phyloP scores from a whole-genome alignment of 2,329 filamentous ascomycete species.

The Penicillium sp. region DNA sequence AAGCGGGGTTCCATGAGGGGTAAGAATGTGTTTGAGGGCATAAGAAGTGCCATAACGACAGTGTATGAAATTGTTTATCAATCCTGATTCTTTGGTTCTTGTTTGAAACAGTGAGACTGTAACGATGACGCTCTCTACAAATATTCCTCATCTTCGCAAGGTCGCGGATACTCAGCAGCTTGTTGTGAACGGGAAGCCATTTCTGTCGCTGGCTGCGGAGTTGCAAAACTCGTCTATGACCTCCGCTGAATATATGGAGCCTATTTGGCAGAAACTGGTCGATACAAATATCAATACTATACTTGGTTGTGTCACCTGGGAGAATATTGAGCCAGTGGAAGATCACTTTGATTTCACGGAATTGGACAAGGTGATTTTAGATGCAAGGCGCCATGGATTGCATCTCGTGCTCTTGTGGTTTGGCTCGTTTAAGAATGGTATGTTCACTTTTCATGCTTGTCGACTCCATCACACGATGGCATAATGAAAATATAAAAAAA shows the following conservation, averaged over 20 bases:
- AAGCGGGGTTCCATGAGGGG: slow-evolving; percentile 1
- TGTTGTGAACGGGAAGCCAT: slow-evolving; percentile 45
- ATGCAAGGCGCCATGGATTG: slow-evolving; percentile 38
- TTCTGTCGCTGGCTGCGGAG: slow-evolving; percentile 47
- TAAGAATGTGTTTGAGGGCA: not conserved
- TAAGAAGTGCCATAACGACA: not conserved
- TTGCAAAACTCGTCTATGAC: slow-evolving; percentile 50
- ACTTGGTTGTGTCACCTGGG: slow-evolving; percentile 48
- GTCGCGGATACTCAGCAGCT: slow-evolving; percentile 33
- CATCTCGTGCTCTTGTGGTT: slow-evolving; percentile 49
- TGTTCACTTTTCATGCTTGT: slow-evolving; percentile 7
- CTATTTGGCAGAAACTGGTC: slow-evolving; percentile 45
- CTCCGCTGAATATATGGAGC: slow-evolving; percentile 46
- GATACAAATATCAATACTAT: slow-evolving; percentile 46
- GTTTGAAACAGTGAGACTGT: not conserved
- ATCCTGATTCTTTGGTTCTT: not conserved
- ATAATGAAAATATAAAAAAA: not conserved
- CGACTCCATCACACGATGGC: too few relatives aligned
- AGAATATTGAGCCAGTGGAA: slow-evolving; percentile 48
- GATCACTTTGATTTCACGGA: slow-evolving; percentile 45
- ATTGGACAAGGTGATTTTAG: slow-evolving; percentile 41
- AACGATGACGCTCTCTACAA: slow-evolving; percentile 3
- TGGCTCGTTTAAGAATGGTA: slow-evolving; percentile 50
- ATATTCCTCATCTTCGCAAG: slow-evolving; percentile 14
- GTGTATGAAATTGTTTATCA: not conserved